phyloP scores from a whole-genome alignment of 139 green algal genomes.

The Picochlorum sp. region DNA sequence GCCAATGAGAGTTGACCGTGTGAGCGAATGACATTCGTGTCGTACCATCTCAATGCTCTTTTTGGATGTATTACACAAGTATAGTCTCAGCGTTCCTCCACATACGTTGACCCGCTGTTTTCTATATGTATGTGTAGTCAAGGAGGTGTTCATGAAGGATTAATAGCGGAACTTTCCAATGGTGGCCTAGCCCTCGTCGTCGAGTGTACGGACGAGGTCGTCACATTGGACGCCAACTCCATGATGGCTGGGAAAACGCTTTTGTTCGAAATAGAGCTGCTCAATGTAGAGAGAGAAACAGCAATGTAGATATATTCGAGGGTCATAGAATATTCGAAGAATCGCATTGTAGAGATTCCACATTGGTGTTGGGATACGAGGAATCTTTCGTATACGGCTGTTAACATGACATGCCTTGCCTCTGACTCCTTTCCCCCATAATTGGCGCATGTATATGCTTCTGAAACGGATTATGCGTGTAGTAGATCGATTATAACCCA shows the following conservation, averaged over 20 bases:
- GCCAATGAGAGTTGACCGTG: constrained; percentile 25
- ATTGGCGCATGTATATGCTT: no score
- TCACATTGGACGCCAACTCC: constrained; percentile 77
- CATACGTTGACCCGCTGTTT: no score
- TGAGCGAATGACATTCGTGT: background rate
- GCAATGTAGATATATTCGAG: no score
- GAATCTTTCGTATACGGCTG: no score
- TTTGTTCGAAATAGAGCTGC: constrained; percentile 60
- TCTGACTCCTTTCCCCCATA: no score
- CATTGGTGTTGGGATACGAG: no score
- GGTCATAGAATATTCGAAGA: no score
- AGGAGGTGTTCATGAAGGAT: constrained; percentile 53
- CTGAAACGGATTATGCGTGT: no score
- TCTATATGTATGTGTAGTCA: constrained; percentile 39
- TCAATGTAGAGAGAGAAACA: constrained; percentile 27
- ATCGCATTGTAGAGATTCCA: no score
- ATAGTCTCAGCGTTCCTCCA: background rate
- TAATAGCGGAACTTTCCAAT: constrained; percentile 73
- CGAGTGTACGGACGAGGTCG: constrained; percentile 28
- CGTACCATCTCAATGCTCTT: constrained; percentile 7
- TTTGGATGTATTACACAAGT: background rate
- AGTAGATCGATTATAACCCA: no score
- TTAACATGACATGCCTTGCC: no score
- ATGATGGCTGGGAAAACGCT: constrained; percentile 71
- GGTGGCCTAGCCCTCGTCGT: constrained; percentile 57